These are phyloP conservation scores for Kazachstania martiniae DNA, from an alignment of 805 yeast species.

Conservation along the genomic window DNA sequence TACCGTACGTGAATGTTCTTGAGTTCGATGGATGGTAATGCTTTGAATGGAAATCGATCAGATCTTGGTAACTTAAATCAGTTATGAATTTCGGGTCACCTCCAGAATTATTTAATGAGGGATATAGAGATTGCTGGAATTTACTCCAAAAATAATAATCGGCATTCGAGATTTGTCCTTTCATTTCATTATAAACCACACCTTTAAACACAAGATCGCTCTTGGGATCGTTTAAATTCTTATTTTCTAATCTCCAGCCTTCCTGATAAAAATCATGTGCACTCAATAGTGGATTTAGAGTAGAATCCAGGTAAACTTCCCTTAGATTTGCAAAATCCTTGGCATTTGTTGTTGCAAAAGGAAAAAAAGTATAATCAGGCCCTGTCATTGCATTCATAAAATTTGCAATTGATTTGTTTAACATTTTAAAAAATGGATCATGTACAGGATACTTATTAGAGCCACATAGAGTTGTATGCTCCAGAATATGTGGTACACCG, in stretches of 20 bases:
- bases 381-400: conserved; percentile 99
- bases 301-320: conserved; percentile 81
- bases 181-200: conserved; percentile 97
- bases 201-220: conserved; percentile 77
- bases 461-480: conserved; percentile 94
- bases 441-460: conserved; percentile 84
- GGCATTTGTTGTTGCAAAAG: conserved; percentile 87
- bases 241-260: conserved; percentile 93
- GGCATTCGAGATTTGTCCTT: conserved; percentile 88
- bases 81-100: conserved; percentile 87
- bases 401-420: conserved; percentile 85
- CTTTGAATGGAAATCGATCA: conserved; percentile 60
- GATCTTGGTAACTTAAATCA: conserved; percentile 58
- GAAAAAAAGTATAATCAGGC: conserved; percentile 89
- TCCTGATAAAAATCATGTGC: conserved; percentile 84
- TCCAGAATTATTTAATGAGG: conserved; percentile 80
- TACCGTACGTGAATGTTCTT: conserved; percentile 79
- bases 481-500: conserved; percentile 93
- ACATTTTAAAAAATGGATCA: conserved; percentile 97
- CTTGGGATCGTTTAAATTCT: conserved; percentile 40
- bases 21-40: conserved; percentile 90
- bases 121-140: conserved; percentile 74
- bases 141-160: conserved; percentile 77
- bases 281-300: conserved; percentile 67
- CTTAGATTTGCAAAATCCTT: conserved; percentile 74